phyloP scores from a whole-genome alignment of 768 basidiomycete species.

The Boletus sp. region DNA sequence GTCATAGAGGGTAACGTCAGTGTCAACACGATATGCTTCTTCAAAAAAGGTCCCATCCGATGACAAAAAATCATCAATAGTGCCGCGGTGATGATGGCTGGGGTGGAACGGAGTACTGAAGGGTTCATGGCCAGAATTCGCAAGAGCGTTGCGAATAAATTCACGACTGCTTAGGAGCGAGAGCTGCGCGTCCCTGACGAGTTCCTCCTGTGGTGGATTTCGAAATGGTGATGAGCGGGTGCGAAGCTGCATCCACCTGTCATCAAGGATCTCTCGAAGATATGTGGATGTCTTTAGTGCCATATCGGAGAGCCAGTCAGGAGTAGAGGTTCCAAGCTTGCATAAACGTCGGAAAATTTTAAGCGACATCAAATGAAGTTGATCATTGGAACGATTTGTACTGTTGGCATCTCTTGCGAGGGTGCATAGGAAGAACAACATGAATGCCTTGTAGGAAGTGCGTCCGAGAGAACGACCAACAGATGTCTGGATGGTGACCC shows the following conservation, averaged over 20 bases:
- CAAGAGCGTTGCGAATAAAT: constrained; percentile 27
- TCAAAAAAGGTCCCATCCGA: constrained; percentile 6
- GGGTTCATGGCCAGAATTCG: not conserved
- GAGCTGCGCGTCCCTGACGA: constrained; percentile 28
- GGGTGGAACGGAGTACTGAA: not conserved
- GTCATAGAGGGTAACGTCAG: constrained; percentile 30
- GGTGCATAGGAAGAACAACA: constrained; percentile 8
- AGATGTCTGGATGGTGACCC: constrained; percentile 29
- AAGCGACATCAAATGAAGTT: no score
- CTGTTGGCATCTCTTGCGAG: no score
- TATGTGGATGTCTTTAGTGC: constrained; percentile 32
- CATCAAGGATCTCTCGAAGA: constrained; percentile 22
- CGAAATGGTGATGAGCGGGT: constrained; percentile 20
- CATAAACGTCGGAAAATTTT: no score
- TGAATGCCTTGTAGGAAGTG: constrained; percentile 44
- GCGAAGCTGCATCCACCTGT: constrained; percentile 33
- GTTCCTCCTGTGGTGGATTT: constrained; percentile 2
- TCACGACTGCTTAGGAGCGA: constrained; percentile 30
- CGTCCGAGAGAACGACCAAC: constrained; percentile 9
- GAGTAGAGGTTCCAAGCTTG: no score
- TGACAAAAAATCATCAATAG: constrained; percentile 16
- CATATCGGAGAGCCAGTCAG: not conserved
- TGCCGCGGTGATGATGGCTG: not conserved
- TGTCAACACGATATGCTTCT: constrained; percentile 2
- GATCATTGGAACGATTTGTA: no score